Percentiles rank a stretch among this genome's conserved stretches.
Evolutionary conservation across 768 basidiomycete species (phyloP).

Genomic region (Leccinellum luteum): DNA sequence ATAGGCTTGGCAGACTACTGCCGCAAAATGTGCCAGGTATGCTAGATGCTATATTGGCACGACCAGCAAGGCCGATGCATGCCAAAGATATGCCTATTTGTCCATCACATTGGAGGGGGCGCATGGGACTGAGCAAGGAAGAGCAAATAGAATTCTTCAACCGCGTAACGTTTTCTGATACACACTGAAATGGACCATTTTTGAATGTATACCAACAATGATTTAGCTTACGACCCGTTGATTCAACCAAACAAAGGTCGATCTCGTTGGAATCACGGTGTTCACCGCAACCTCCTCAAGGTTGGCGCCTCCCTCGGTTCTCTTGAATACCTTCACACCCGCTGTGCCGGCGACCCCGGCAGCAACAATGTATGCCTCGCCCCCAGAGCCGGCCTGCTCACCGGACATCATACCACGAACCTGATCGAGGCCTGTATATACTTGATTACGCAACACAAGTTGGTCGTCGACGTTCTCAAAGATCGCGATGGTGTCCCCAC

Average conservation of each 20-base stretch:
- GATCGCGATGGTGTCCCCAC: slow-evolving; percentile 64
- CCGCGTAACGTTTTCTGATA: slow-evolving; percentile 1
- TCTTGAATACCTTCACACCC: slow-evolving; percentile 56
- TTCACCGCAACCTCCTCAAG: slow-evolving; percentile 54
- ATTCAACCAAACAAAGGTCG: slow-evolving; percentile 47
- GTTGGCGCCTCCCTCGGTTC: slow-evolving; percentile 51
- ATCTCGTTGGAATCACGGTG: slow-evolving; percentile 47
- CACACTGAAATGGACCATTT: neutral
- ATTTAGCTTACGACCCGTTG: neutral
- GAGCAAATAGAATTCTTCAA: slow-evolving; percentile 47
- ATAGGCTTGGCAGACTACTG: slow-evolving; percentile 62
- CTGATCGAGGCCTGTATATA: slow-evolving; percentile 37
- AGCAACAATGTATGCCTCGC: slow-evolving; percentile 34
- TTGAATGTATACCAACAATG: neutral
- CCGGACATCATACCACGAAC: neutral
- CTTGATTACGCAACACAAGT: slow-evolving; percentile 47
- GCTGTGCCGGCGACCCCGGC: slow-evolving; percentile 50
- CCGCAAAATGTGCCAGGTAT: slow-evolving; percentile 55
- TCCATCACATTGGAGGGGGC: slow-evolving; percentile 62
- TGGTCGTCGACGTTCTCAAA: slow-evolving; percentile 43
- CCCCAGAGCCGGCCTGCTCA: neutral
- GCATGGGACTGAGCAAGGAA: slow-evolving; percentile 62
- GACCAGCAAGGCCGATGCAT: slow-evolving; percentile 29
- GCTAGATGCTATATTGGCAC: slow-evolving; percentile 42
- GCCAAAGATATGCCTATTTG: slow-evolving; percentile 37